These are phyloP conservation scores for Ulmus americana DNA, from an alignment of 331 rosid genomes.

Conservation along the genomic window DNA sequence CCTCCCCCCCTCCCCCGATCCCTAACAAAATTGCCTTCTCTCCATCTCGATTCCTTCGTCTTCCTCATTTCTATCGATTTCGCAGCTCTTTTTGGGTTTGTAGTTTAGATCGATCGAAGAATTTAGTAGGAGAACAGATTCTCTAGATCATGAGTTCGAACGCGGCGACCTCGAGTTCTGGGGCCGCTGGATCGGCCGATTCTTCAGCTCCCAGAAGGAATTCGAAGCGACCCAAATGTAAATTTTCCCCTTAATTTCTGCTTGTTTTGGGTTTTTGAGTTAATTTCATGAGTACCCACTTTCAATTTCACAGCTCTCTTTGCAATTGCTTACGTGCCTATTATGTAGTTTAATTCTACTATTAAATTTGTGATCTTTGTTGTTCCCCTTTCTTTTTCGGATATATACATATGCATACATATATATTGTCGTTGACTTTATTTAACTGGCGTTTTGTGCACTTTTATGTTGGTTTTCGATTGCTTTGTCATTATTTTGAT, in stretches of 20 bases:
- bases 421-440: neutral
- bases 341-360: too few species aligned
- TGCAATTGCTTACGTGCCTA: neutral
- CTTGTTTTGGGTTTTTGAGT: constrained; percentile 13
- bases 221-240: constrained; percentile 94
- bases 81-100: constrained; percentile 6
- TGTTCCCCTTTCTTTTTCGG: too few species aligned
- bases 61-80: constrained; percentile 17
- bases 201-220: constrained; percentile 55
- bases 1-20: neutral
- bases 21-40: neutral
- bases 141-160: constrained; percentile 37
- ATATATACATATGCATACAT: neutral
- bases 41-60: constrained; percentile 8
- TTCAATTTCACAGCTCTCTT: neutral
- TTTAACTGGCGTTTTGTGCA: neutral
- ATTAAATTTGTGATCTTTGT: too few species aligned
- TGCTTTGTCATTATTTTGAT: neutral
- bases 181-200: constrained; percentile 72
- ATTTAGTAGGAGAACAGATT: neutral
- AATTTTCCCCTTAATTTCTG: constrained; percentile 12
- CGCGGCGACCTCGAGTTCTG: constrained; percentile 69
- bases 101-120: constrained; percentile 3
- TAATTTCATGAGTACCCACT: constrained; percentile 13
- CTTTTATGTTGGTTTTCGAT: too few species aligned